These are phyloP conservation scores for Fusarium sp. DNA, from an alignment of 2,329 filamentous ascomycete species.

Conservation along the genomic window DNA sequence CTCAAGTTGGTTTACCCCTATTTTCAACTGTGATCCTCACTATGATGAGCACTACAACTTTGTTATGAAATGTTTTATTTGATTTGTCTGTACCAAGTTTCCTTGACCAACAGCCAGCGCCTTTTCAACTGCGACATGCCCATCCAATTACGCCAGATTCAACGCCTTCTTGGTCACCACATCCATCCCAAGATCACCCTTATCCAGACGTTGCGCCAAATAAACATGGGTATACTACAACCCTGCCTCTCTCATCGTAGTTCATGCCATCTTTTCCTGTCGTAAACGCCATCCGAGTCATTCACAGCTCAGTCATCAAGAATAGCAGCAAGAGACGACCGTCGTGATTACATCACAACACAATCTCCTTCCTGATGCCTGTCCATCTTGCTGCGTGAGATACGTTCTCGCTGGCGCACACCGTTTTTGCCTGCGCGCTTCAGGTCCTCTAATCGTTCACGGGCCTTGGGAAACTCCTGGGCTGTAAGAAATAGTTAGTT, in stretches of 20 bases:
- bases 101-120: neutral
- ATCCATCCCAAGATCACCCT: neutral
- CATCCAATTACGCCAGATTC: constrained; percentile 21
- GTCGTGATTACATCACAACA: constrained; percentile 70
- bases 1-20: neutral
- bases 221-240: neutral
- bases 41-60: neutral
- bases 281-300: neutral
- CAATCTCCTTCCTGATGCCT: constrained; percentile 91
- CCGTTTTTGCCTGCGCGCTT: constrained; percentile 77
- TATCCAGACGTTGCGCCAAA: neutral
- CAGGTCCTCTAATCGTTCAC: constrained; percentile 90
- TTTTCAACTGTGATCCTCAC: neutral
- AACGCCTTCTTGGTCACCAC: constrained; percentile 23
- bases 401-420: constrained; percentile 75
- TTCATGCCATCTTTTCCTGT: constrained; percentile 3
- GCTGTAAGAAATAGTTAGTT: constrained; percentile 61
- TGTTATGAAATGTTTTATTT: neutral
- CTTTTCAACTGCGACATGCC: constrained; percentile 18
- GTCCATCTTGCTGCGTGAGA: constrained; percentile 81
- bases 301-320: constrained; percentile 11
- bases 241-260: neutral
- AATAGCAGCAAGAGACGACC: neutral
- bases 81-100: neutral
- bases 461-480: constrained; percentile 92